These are phyloP conservation scores for Asterionellopsis glacialis DNA, from an alignment of 108 stramenopile genomes.

Conservation along the genomic window DNA sequence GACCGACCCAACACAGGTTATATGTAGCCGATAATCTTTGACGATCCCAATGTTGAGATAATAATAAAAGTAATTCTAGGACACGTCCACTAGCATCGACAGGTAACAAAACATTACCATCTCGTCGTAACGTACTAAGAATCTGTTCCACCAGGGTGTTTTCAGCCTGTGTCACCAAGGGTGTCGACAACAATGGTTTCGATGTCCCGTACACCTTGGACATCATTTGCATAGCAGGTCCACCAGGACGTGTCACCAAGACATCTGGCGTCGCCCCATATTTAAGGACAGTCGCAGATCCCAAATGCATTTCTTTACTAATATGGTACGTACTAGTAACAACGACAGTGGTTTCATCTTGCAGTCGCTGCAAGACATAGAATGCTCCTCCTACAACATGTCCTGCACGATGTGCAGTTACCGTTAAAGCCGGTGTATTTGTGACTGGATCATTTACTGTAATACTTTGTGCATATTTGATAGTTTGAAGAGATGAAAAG, in stretches of 20 bases:
- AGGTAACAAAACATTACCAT: conserved; percentile 90
- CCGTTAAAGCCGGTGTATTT: conserved; percentile 19
- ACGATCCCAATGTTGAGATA: conserved; percentile 82
- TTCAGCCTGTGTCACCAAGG: conserved; percentile 37
- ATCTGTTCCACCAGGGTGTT: conserved; percentile 58
- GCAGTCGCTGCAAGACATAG: conserved; percentile 52
- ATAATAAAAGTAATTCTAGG: conserved; percentile 76
- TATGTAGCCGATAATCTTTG: conserved; percentile 61
- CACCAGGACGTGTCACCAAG: conserved; percentile 67
- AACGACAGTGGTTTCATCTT: conserved; percentile 80
- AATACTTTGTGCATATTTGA: conserved; percentile 89
- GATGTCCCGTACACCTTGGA: conserved; percentile 34
- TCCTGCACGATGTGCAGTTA: conserved; percentile 84
- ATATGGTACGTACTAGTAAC: conserved; percentile 69
- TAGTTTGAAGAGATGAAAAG: conserved; percentile 53
- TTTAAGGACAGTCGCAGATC: conserved; percentile 64
- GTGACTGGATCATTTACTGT: conserved; percentile 24
- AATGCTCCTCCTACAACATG: conserved; percentile 87
- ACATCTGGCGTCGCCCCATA: conserved; percentile 80
- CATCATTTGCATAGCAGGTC: conserved; percentile 52
- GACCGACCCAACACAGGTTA: conserved; percentile 86
- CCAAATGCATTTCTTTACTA: conserved; percentile 81
- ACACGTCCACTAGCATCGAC: conserved; percentile 86
- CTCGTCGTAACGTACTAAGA: conserved; percentile 76
- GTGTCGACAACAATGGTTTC: conserved; percentile 19